Evolutionary conservation across 768 basidiomycete species (phyloP), one percentile per base, ranked within the genome.

Genomic region (Leccinum variicolor): DNA sequence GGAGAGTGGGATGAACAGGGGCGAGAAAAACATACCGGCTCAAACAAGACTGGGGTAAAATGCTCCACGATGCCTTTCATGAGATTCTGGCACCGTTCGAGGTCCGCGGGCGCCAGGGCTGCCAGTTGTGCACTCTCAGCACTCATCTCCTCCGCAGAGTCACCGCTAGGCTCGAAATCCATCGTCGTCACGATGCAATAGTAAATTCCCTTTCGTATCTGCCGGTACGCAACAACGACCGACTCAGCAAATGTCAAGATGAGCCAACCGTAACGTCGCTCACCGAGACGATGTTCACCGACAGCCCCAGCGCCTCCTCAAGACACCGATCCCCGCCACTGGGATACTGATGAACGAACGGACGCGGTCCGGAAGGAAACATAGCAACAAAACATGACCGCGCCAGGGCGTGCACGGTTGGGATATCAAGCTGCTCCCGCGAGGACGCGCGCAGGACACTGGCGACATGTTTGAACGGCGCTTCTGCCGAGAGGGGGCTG

Each of bases 21-120:
- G 17, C 13, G 17, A 39, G 1, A 17, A 17, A 25, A 14, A 73
- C 70, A 34, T 34, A 73, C 80, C 26, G 86, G 81, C 2, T 89
- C 89, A 68, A 91, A 91, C 0, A 91, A 72, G 34, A 84, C 75
- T 2, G 89, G 87, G 0, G 87, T 86, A 66, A 90, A 90, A 67
- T 87, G 79, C 5, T 77, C 78, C 56, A 91, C 83, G 58, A 91
- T 67, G 28, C 67, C 68, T 7, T 74, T 73, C 79, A 86, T 81
- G 33, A 87, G 75, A n/a, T 64, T 64, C 60, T 70, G 73, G 62
- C 82, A 84, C 36, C 75, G 75, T 53, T 75, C 70, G 15, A 74
- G 56, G 52, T 70, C 70, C 29, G 63, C 77, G 64, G 53, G 64
- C 48, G 70, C 48, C 73, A 76, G 47, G 72, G 66, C 10, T 2